Conservation (phyloP, 805 yeast genomes). For the Pichia manshurica region DNA sequence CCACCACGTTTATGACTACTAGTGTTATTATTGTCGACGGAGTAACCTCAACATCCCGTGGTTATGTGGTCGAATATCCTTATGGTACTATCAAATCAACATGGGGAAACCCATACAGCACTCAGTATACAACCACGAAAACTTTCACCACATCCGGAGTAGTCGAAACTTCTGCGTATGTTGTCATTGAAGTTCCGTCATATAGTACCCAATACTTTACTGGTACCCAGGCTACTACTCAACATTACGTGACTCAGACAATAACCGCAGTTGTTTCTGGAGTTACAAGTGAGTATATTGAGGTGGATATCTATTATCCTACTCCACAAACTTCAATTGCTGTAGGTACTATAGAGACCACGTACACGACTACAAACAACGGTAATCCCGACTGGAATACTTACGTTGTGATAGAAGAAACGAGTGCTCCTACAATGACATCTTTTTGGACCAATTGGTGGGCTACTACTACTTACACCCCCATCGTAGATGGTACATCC, state of each 20-base stretch:
- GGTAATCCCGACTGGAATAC: too few relatives aligned
- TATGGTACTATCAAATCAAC: background rate
- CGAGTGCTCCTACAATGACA: background rate
- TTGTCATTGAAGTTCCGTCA: too few relatives aligned
- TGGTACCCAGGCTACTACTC: background rate
- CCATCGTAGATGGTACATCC: too few relatives aligned
- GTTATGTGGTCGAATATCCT: too few relatives aligned
- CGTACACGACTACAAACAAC: background rate
- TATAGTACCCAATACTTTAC: background rate
- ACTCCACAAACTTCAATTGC: background rate
- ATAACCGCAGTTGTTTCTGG: background rate
- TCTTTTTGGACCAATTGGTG: background rate
- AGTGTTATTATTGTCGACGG: too few relatives aligned
- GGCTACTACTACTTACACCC: background rate
- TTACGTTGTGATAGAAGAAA: background rate
- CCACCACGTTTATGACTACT: too few relatives aligned
- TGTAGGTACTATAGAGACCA: slow-evolving; percentile 1
- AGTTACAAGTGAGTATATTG: background rate
- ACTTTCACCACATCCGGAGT: too few relatives aligned
- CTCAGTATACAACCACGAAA: too few relatives aligned
- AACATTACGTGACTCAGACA: background rate
- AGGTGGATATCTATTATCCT: background rate
- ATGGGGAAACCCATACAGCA: background rate
- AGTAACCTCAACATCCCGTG: background rate
- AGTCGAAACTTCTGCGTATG: too few relatives aligned